Conservation (phyloP, 345 rosid genomes). For the Eucalyptus melliodora region DNA sequence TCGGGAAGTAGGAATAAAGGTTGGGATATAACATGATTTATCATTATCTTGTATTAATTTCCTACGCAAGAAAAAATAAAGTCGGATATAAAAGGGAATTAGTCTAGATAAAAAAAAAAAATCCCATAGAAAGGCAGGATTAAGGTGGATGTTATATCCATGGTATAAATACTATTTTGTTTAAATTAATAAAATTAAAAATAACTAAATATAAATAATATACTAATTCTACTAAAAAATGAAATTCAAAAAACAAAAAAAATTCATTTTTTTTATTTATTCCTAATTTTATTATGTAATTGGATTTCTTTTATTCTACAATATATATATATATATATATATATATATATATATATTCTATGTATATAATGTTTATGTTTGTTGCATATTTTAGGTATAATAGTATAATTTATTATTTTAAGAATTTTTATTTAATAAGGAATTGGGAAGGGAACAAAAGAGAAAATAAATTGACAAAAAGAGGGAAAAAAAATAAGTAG, state of each 20-base stretch:
- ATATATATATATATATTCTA: no score
- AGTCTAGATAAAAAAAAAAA: no score
- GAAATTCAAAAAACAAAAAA: background rate
- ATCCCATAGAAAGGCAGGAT: background rate
- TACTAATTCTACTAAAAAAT: background rate
- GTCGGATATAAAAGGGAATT: no score
- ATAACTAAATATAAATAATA: no score
- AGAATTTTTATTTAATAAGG: background rate
- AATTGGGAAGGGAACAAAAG: background rate
- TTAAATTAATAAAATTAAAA: no score
- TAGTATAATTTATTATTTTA: background rate
- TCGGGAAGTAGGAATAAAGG: background rate
- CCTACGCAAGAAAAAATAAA: no score
- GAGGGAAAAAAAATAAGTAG: background rate
- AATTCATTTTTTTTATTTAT: no score
- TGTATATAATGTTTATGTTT: no score
- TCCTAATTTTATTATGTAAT: background rate
- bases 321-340: no score
- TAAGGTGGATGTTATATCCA: background rate
- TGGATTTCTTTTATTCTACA: background rate
- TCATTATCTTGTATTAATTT: no score
- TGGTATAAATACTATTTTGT: background rate
- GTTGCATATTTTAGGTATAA: background rate
- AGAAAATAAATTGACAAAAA: background rate
- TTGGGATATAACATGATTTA: background rate